These are phyloP conservation scores for Epithele typhae DNA, from an alignment of 768 basidiomycete species.

Conservation along the genomic window DNA sequence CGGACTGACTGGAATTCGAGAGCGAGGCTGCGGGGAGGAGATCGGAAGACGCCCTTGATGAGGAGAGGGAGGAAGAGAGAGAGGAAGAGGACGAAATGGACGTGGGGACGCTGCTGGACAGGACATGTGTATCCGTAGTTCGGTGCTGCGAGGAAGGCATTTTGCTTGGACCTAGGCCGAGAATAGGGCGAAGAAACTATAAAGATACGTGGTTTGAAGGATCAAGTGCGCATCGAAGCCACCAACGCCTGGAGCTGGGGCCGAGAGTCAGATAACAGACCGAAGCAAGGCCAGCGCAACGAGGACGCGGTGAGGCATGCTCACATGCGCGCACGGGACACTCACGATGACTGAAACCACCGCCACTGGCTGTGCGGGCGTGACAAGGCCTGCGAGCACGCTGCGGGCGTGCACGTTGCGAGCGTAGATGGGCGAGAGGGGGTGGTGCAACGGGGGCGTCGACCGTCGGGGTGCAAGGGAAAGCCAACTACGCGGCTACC, in stretches of 20 bases:
- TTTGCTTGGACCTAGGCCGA: conserved; percentile 13
- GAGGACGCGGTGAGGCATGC: conserved; percentile 19
- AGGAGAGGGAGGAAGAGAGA: conserved; percentile 41
- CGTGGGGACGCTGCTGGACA: conserved; percentile 27
- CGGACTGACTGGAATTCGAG: conserved; percentile 35
- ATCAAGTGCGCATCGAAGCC: conserved; percentile 10
- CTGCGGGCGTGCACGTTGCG: conserved; percentile 10
- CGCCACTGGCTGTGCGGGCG: no score
- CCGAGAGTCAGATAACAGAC: conserved; percentile 14
- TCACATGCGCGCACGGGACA: conserved; percentile 9
- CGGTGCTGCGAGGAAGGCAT: conserved; percentile 16
- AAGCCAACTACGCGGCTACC: conserved; percentile 6
- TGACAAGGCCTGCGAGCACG: conserved; percentile 11
- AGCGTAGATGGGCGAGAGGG: conserved; percentile 4
- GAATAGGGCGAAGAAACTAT: conserved; percentile 15
- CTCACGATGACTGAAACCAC: conserved; percentile 8
- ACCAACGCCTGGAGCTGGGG: conserved; percentile 14
- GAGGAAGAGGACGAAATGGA: conserved; percentile 37
- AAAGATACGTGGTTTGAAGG: conserved; percentile 14
- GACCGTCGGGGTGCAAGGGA: conserved; percentile 2
- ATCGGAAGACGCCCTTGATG: conserved; percentile 39
- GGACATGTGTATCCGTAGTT: conserved; percentile 18
- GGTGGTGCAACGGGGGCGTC: background rate
- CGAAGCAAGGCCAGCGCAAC: conserved; percentile 20
- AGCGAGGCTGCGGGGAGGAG: conserved; percentile 31